phyloP scores from a whole-genome alignment of 176 grass and related monocot genomes.

The Miscanthus lutarioriparius region DNA sequence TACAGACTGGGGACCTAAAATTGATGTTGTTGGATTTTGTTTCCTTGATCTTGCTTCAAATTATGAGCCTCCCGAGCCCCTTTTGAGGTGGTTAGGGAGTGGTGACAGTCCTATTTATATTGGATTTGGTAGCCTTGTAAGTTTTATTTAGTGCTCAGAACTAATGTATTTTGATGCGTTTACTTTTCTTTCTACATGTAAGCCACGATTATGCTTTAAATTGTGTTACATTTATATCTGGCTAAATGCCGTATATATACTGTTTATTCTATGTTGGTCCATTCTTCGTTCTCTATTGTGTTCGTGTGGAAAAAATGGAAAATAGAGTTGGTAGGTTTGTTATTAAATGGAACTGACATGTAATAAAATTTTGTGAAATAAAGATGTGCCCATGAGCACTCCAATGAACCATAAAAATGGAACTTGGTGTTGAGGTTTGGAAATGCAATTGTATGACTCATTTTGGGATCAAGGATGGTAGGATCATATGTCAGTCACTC shows the following conservation, averaged over 20 bases:
- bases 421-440: background rate
- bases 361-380: background rate
- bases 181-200: background rate
- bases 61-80: slow-evolving; percentile 58
- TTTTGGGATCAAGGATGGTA: background rate
- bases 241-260: background rate
- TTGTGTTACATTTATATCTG: background rate
- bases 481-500: background rate
- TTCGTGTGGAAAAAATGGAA: background rate
- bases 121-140: slow-evolving; percentile 77
- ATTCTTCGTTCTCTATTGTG: background rate
- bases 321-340: slow-evolving; percentile 1
- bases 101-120: slow-evolving; percentile 81
- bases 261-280: background rate
- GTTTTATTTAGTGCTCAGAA: background rate
- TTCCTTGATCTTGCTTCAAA: slow-evolving; percentile 74
- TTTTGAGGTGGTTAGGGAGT: slow-evolving; percentile 52
- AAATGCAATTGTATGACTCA: background rate
- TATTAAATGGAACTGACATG: background rate
- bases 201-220: background rate
- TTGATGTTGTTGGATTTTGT: slow-evolving; percentile 86
- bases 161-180: background rate
- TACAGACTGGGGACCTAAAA: slow-evolving; percentile 71
- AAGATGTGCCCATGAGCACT: background rate
- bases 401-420: background rate